Conservation (phyloP, 257 asterid genomes). For the Echium plantagineum region DNA sequence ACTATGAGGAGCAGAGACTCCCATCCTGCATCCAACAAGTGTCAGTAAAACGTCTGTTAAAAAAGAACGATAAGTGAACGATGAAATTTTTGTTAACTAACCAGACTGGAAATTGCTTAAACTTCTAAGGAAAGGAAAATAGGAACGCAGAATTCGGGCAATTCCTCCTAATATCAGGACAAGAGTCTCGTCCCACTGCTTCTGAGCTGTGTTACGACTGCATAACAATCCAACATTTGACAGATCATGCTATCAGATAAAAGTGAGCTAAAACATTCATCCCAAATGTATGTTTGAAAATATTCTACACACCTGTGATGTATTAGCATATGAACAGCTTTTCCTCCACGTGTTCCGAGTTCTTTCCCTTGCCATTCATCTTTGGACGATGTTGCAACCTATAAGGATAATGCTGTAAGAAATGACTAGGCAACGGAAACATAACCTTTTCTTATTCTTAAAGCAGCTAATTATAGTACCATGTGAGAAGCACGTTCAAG, state of each 20-base stretch:
- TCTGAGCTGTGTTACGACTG: conserved; percentile 98
- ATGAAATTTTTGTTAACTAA: conserved; percentile 13
- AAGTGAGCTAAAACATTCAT: background rate
- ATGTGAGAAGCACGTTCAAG: conserved; percentile 81
- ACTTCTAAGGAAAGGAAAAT: conserved; percentile 66
- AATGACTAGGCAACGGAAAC: conserved; percentile 15
- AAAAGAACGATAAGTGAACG: background rate
- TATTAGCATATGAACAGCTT: conserved; percentile 98
- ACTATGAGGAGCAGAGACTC: conserved; percentile 66
- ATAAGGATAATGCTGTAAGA: conserved; percentile 14
- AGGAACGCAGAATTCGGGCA: conserved; percentile 76
- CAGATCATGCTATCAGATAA: conserved; percentile 1
- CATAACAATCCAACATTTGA: conserved; percentile 15
- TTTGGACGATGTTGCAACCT: conserved; percentile 98
- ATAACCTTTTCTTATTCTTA: conserved; percentile 1
- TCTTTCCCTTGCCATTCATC: conserved; percentile 99
- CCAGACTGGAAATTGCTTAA: conserved; percentile 70
- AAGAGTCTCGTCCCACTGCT: conserved; percentile 99
- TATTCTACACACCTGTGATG: conserved; percentile 68
- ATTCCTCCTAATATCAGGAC: conserved; percentile 92
- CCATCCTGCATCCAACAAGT: conserved; percentile 57
- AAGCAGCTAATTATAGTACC: conserved; percentile 34
- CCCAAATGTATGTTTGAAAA: conserved; percentile 1
- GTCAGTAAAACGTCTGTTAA: conserved; percentile 3
- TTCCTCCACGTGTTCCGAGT: conserved; percentile 94